Conservation (phyloP, 2,329 filamentous ascomycete species). For the Monilinia aucupariae region DNA sequence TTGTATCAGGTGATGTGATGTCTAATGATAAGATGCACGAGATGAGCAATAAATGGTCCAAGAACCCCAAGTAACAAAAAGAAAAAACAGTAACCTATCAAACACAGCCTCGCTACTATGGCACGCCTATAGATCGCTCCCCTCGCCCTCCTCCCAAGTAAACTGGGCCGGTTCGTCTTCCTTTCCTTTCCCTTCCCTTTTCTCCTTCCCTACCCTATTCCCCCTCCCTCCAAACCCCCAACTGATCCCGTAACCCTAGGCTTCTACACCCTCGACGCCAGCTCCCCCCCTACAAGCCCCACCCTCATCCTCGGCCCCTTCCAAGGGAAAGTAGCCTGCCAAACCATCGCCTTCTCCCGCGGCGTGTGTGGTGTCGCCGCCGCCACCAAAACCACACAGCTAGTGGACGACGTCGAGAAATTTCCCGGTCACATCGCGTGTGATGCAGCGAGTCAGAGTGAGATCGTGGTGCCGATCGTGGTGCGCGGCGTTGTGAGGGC, state of each 20-base stretch:
- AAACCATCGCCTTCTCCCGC: slow-evolving; percentile 65
- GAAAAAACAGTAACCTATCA: slow-evolving; percentile 60
- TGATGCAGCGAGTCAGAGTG: slow-evolving; percentile 68
- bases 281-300: slow-evolving; percentile 37
- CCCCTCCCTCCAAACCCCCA: neutral
- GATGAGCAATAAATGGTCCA: neutral
- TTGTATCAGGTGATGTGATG: slow-evolving; percentile 12
- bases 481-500: slow-evolving; percentile 51
- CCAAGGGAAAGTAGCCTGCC: slow-evolving; percentile 74
- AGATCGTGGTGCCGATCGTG: slow-evolving; percentile 72
- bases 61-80: neutral
- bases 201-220: neutral
- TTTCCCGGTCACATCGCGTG: slow-evolving; percentile 82
- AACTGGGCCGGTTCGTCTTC: slow-evolving; percentile 64
- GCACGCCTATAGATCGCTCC: slow-evolving; percentile 72
- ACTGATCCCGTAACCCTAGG: slow-evolving; percentile 40
- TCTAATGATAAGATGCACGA: slow-evolving; percentile 10
- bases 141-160: slow-evolving; percentile 57
- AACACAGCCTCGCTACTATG: slow-evolving; percentile 72
- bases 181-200: slow-evolving; percentile 3
- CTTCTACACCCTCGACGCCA: slow-evolving; percentile 64
- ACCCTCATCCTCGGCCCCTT: slow-evolving; percentile 74
- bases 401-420: slow-evolving; percentile 63
- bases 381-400: slow-evolving; percentile 52
- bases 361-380: slow-evolving; percentile 75